phyloP scores from a whole-genome alignment of 2,329 filamentous ascomycete genomes.

The Ambrosiella beaveri region DNA sequence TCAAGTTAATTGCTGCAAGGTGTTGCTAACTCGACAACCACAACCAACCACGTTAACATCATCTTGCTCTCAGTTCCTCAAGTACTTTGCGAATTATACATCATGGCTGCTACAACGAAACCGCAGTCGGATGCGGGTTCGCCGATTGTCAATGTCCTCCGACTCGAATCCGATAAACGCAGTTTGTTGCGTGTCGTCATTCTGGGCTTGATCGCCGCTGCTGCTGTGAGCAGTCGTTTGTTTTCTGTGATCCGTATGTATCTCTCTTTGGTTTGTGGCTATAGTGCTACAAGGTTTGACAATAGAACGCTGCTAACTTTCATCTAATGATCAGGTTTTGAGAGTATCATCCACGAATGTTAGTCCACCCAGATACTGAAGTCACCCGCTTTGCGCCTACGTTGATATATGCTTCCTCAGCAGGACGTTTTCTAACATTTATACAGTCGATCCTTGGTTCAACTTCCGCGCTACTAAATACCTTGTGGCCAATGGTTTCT shows the following conservation, averaged over 20 bases:
- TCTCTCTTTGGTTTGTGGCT: not conserved
- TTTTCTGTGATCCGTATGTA: slow-evolving; percentile 93
- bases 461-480: slow-evolving; percentile 99
- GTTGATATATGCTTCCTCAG: not conserved
- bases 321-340: slow-evolving; percentile 48
- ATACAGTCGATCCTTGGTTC: slow-evolving; percentile 93
- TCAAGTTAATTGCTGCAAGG: not conserved
- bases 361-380: slow-evolving; percentile 25
- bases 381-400: slow-evolving; percentile 1
- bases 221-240: slow-evolving; percentile 79
- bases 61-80: not conserved
- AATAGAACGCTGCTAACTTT: not conserved
- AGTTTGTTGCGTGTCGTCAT: slow-evolving; percentile 70
- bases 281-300: not conserved
- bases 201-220: slow-evolving; percentile 75
- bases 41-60: not conserved
- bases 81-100: not conserved
- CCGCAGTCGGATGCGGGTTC: not conserved
- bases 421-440: slow-evolving; percentile 6
- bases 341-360: slow-evolving; percentile 99
- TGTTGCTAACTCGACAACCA: not conserved
- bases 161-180: slow-evolving; percentile 16
- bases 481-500: slow-evolving; percentile 89
- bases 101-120: slow-evolving; percentile 10
- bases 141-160: slow-evolving; percentile 18